Evolutionary conservation across 148 eudicot species (phyloP).

Genomic region (Simmondsia chinensis): DNA sequence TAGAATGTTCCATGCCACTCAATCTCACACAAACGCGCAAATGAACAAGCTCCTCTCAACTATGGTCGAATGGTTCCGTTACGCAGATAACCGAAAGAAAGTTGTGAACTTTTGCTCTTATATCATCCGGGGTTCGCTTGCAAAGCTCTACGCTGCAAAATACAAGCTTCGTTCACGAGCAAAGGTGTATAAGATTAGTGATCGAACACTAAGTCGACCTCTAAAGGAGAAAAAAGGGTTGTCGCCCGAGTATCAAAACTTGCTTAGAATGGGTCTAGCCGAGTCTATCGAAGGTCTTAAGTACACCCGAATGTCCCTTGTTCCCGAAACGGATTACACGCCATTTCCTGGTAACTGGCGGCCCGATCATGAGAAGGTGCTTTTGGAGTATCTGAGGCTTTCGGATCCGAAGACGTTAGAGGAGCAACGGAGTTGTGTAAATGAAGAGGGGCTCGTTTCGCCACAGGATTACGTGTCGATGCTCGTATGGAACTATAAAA

Average conservation of each 20-base stretch:
- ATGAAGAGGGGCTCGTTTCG: conserved; percentile 71
- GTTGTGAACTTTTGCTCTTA: conserved; percentile 87
- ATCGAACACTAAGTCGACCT: conserved; percentile 76
- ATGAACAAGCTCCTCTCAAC: conserved; percentile 87
- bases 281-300: conserved; percentile 87
- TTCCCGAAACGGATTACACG: conserved; percentile 86
- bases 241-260: conserved; percentile 84
- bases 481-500: conserved; percentile 95
- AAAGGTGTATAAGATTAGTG: conserved; percentile 86
- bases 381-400: conserved; percentile 59
- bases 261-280: conserved; percentile 72
- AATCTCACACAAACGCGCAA: conserved; percentile 86
- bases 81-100: conserved; percentile 90
- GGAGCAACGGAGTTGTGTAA: conserved; percentile 49
- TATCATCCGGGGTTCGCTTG: conserved; percentile 85
- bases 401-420: conserved; percentile 61
- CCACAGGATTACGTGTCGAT: conserved; percentile 89
- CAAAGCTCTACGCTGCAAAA: conserved; percentile 97
- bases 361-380: conserved; percentile 85
- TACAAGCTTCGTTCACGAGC: conserved; percentile 94
- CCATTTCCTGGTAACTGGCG: conserved; percentile 71
- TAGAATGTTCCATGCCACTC: conserved; percentile 95
- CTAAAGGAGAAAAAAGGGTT: conserved; percentile 85
- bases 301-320: conserved; percentile 87
- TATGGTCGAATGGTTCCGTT: conserved; percentile 88